phyloP scores from a whole-genome alignment of 2,329 filamentous ascomycete species.

The Claviceps digitariae region DNA sequence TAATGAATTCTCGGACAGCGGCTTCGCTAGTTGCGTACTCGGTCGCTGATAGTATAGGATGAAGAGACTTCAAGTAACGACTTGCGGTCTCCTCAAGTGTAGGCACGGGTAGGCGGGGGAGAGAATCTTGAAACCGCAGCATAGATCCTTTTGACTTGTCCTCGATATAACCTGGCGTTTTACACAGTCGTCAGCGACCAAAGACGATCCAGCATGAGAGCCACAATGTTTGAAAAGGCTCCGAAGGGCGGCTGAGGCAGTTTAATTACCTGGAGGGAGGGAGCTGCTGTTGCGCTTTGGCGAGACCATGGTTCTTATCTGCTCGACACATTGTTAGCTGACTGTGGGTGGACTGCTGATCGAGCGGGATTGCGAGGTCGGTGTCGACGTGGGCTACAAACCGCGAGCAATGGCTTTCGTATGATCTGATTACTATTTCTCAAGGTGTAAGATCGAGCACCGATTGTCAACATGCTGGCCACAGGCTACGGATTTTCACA shows the following conservation, averaged over 20 bases:
- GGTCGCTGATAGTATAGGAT: constrained; percentile 53
- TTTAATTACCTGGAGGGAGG: constrained; percentile 31
- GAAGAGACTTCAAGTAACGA: constrained; percentile 68
- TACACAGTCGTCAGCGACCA: not conserved
- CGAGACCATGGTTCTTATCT: constrained; percentile 34
- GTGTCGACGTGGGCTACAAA: not conserved
- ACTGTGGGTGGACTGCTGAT: not conserved
- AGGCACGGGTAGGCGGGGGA: constrained; percentile 66
- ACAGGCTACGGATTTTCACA: constrained; percentile 1
- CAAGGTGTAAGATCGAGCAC: constrained; percentile 18
- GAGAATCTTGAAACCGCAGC: constrained; percentile 77
- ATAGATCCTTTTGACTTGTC: constrained; percentile 67
- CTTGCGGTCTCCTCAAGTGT: constrained; percentile 70
- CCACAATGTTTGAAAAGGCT: not conserved
- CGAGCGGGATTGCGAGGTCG: not conserved
- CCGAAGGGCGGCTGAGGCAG: not conserved
- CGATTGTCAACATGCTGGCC: constrained; percentile 22
- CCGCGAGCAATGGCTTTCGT: constrained; percentile 10
- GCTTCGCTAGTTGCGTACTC: constrained; percentile 65
- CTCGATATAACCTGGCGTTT: constrained; percentile 59
- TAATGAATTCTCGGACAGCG: constrained; percentile 78
- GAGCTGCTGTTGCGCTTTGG: constrained; percentile 44
- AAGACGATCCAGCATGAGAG: not conserved
- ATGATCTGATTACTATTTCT: constrained; percentile 21
- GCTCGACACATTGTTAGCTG: not conserved